phyloP scores from a whole-genome alignment of 2,329 filamentous ascomycete genomes.

The Mycosphaerelloides madeirae region DNA sequence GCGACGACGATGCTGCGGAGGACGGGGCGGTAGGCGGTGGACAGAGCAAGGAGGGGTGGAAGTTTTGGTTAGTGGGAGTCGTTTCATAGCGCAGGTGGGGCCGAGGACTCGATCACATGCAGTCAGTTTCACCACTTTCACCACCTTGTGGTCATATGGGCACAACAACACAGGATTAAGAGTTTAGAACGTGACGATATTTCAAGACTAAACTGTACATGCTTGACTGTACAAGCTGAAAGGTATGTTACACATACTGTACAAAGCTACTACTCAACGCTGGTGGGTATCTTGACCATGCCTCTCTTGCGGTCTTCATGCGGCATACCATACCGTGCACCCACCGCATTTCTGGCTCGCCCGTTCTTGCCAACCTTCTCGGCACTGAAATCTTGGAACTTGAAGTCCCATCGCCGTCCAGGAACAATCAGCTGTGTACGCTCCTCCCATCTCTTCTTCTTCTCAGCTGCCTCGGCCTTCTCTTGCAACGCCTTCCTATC shows the following conservation, averaged over 20 bases:
- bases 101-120: constrained; percentile 8
- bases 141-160: too few relatives aligned
- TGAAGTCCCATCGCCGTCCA: constrained; percentile 55
- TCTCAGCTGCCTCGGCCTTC: constrained; percentile 37
- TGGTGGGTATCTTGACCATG: constrained; percentile 58
- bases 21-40: not conserved
- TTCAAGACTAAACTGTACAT: too few relatives aligned
- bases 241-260: constrained; percentile 10
- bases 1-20: not conserved
- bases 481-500: constrained; percentile 29
- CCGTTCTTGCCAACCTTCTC: constrained; percentile 54
- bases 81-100: not conserved
- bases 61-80: constrained; percentile 1
- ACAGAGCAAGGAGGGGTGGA: not conserved
- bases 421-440: constrained; percentile 43
- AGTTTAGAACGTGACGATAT: too few relatives aligned
- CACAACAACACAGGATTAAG: too few relatives aligned
- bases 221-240: not conserved
- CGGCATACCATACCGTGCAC: constrained; percentile 59
- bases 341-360: constrained; percentile 49
- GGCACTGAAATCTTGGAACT: constrained; percentile 54
- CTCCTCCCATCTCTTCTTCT: constrained; percentile 41
- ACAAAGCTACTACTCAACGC: constrained; percentile 41
- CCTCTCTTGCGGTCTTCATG: constrained; percentile 60
- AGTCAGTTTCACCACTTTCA: too few relatives aligned